Conservation (phyloP, 441 rosid species). For the Breynia disticha region DNA sequence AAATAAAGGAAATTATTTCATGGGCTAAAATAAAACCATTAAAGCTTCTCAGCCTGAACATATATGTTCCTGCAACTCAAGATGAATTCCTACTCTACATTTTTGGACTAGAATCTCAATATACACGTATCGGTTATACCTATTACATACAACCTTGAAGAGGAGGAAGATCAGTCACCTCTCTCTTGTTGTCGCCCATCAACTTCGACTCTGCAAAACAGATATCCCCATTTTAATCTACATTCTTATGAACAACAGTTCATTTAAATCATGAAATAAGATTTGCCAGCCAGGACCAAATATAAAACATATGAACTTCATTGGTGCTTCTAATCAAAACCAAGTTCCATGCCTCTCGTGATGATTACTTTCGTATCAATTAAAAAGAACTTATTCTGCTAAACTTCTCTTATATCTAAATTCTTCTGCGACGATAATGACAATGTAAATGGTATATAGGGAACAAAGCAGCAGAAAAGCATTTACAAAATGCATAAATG, state of each 20-base stretch:
- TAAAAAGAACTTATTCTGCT: too few relatives aligned
- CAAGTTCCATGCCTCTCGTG: too few relatives aligned
- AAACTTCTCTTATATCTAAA: too few relatives aligned
- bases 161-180: conserved; percentile 3
- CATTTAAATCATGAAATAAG: too few relatives aligned
- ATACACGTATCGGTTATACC: conserved; percentile 21
- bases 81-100: conserved; percentile 25
- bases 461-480: background rate
- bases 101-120: conserved; percentile 22
- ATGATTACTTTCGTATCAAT: too few relatives aligned
- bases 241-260: background rate
- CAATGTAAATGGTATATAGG: background rate
- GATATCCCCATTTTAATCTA: background rate
- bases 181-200: background rate
- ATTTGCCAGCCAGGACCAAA: too few relatives aligned
- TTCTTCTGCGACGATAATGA: background rate
- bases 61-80: conserved; percentile 11
- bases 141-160: conserved; percentile 5
- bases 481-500: conserved; percentile 1
- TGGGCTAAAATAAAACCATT: conserved; percentile 15
- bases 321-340: too few relatives aligned
- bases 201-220: background rate
- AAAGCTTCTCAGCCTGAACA: conserved; percentile 7
- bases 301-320: too few relatives aligned
- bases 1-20: conserved; percentile 1